Conservation (phyloP, 1,284 basidiomycete genomes). For the Ustilago lituana region DNA sequence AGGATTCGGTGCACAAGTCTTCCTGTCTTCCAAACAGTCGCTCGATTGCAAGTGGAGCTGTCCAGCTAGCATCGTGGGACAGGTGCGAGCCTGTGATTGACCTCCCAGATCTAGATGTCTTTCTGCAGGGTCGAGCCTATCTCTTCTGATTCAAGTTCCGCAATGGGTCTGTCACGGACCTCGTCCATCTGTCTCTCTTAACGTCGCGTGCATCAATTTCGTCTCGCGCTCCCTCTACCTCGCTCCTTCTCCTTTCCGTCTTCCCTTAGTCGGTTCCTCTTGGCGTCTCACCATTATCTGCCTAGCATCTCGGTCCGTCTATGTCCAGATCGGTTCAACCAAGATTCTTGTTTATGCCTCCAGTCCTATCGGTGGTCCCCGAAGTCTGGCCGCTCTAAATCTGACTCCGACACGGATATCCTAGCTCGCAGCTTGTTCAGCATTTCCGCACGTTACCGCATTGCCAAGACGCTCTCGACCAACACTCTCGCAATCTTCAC, state of each 20-base stretch:
- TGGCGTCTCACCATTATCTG: neutral
- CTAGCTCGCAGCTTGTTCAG: neutral
- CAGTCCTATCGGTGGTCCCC: neutral
- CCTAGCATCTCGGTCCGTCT: constrained; percentile 2
- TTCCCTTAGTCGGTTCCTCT: neutral
- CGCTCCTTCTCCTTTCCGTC: constrained; percentile 5
- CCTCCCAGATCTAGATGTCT: too few species aligned
- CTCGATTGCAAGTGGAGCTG: too few species aligned
- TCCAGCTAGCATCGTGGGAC: too few species aligned
- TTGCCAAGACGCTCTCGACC: too few species aligned
- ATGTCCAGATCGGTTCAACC: neutral
- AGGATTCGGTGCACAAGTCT: too few species aligned
- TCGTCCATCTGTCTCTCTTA: neutral
- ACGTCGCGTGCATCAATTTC: constrained; percentile 6
- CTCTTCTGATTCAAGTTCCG: constrained; percentile 1
- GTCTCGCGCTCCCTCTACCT: constrained; percentile 15
- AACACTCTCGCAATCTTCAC: too few species aligned
- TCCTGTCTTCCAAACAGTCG: too few species aligned
- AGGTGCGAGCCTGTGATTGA: too few species aligned
- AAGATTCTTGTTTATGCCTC: neutral
- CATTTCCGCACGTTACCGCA: neutral
- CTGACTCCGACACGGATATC: neutral
- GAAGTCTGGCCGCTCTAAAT: neutral
- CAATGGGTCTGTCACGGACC: neutral
- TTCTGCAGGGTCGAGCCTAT: neutral